These are phyloP conservation scores for Penicillium olsonii DNA, from an alignment of 2,329 filamentous ascomycete genomes.

Conservation along the genomic window DNA sequence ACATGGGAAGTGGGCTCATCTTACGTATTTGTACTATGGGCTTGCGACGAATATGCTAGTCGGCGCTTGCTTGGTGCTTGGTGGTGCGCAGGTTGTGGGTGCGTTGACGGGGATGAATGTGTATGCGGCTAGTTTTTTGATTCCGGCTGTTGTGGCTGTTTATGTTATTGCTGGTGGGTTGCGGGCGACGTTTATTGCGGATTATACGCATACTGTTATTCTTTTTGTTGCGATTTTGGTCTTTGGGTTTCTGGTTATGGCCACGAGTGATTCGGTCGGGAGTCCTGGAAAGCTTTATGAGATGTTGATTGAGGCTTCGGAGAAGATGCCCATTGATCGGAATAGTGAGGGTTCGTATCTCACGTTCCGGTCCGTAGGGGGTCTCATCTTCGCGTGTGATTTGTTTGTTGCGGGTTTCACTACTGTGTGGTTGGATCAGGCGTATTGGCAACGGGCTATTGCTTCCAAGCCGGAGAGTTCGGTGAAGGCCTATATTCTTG, in stretches of 20 bases:
- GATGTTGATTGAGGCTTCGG: slow-evolving; percentile 35
- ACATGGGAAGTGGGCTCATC: slow-evolving; percentile 41
- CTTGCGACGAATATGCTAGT: slow-evolving; percentile 46
- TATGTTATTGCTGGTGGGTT: slow-evolving; percentile 46
- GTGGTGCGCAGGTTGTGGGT: slow-evolving; percentile 41
- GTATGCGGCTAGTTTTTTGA: slow-evolving; percentile 45
- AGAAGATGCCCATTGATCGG: slow-evolving; percentile 33
- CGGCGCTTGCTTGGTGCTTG: slow-evolving; percentile 42
- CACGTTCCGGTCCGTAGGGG: slow-evolving; percentile 38
- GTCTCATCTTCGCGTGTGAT: slow-evolving; percentile 41
- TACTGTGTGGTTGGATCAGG: slow-evolving; percentile 44
- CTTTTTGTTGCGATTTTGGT: slow-evolving; percentile 43
- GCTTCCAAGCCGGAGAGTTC: slow-evolving; percentile 44
- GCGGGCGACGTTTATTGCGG: slow-evolving; percentile 44
- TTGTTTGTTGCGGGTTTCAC: slow-evolving; percentile 41
- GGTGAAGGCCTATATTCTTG: slow-evolving; percentile 46
- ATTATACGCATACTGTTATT: slow-evolving; percentile 47
- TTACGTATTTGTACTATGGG: slow-evolving; percentile 44
- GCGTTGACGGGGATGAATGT: slow-evolving; percentile 46
- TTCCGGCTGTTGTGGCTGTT: slow-evolving; percentile 41
- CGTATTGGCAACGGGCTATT: slow-evolving; percentile 50
- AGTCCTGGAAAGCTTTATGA: slow-evolving; percentile 40
- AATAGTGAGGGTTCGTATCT: slow-evolving; percentile 39
- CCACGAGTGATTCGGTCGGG: slow-evolving; percentile 34
- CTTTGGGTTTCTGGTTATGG: slow-evolving; percentile 42